These are phyloP conservation scores for Candida ortonii DNA, from an alignment of 805 yeast genomes.

Conservation along the genomic window DNA sequence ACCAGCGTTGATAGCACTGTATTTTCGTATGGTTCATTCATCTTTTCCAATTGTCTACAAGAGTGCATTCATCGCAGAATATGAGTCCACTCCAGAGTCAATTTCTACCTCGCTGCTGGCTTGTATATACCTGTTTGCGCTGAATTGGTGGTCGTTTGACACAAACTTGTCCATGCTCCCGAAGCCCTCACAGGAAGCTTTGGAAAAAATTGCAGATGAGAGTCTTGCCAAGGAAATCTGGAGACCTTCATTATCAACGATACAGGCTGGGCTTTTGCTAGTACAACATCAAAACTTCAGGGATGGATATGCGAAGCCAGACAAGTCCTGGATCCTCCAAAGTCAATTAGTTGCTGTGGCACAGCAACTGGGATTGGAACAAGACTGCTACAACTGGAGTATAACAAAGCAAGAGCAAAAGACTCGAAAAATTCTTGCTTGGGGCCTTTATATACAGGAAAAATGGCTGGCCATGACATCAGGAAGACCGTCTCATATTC, in stretches of 20 bases:
- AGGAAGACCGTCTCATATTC: slow-evolving; percentile 45
- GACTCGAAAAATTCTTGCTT: slow-evolving; percentile 42
- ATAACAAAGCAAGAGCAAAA: slow-evolving; percentile 47
- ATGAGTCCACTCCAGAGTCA: slow-evolving; percentile 72
- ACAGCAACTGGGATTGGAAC: slow-evolving; percentile 47
- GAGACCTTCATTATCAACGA: slow-evolving; percentile 22
- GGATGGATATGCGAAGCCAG: slow-evolving; percentile 38
- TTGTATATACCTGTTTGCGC: slow-evolving; percentile 73
- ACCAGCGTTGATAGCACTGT: slow-evolving; percentile 55
- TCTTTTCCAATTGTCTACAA: slow-evolving; percentile 80
- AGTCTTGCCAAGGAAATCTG: slow-evolving; percentile 10
- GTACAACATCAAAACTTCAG: slow-evolving; percentile 25
- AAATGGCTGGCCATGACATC: slow-evolving; percentile 45
- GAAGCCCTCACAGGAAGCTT: slow-evolving; percentile 15
- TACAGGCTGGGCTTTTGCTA: slow-evolving; percentile 34
- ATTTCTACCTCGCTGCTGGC: slow-evolving; percentile 79
- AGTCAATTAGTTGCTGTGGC: slow-evolving; percentile 33
- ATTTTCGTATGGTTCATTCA: slow-evolving; percentile 76
- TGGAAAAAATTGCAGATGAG: slow-evolving; percentile 26
- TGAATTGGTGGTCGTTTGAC: slow-evolving; percentile 67
- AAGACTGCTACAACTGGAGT: slow-evolving; percentile 45
- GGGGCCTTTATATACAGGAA: slow-evolving; percentile 50
- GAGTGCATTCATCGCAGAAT: slow-evolving; percentile 74
- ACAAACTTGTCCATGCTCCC: slow-evolving; percentile 8
- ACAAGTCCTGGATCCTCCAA: slow-evolving; percentile 31